Percentiles rank a stretch among this genome's conserved stretches.
Evolutionary conservation across 2,329 filamentous ascomycete species (phyloP).

Genomic region (Botrytis aclada): DNA sequence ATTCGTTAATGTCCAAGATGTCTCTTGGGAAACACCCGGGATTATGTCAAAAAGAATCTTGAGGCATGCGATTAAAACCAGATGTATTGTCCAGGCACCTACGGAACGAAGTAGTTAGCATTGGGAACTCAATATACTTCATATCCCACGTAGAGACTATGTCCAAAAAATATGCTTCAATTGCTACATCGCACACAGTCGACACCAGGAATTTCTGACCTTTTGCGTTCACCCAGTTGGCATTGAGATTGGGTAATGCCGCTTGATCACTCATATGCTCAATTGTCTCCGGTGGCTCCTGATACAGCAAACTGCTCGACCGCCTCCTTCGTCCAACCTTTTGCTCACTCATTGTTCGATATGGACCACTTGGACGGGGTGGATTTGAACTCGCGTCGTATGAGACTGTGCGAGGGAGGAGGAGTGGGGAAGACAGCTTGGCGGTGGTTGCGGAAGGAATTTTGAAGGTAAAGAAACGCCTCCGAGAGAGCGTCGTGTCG

Average conservation of each 20-base stretch:
- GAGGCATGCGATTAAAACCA: conserved; percentile 83
- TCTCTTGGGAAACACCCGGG: conserved; percentile 93
- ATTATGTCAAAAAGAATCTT: conserved; percentile 98
- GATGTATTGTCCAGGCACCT: conserved; percentile 98
- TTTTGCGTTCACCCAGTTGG: conserved; percentile 99
- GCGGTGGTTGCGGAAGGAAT: conserved; percentile 63
- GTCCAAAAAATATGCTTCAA: not conserved
- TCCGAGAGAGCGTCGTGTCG: conserved; percentile 29
- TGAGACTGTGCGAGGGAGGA: conserved; percentile 85
- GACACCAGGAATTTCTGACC: conserved; percentile 55
- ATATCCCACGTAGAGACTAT: not conserved
- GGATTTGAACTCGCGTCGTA: conserved; percentile 79
- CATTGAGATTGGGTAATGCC: conserved; percentile 90
- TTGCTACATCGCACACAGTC: not conserved
- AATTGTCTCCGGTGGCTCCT: conserved; percentile 92
- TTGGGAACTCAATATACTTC: conserved; percentile 11
- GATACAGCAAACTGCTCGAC: conserved; percentile 96
- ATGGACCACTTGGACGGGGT: conserved; percentile 55
- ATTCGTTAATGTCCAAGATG: conserved; percentile 97
- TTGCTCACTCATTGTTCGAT: conserved; percentile 55
- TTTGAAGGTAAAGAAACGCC: conserved; percentile 30
- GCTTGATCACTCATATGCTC: conserved; percentile 98
- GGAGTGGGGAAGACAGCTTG: conserved; percentile 90
- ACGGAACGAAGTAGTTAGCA: conserved; percentile 23
- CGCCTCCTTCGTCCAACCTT: conserved; percentile 78